Conservation (phyloP, 208 protist species). For the Trypanosomatidae sp. region DNA sequence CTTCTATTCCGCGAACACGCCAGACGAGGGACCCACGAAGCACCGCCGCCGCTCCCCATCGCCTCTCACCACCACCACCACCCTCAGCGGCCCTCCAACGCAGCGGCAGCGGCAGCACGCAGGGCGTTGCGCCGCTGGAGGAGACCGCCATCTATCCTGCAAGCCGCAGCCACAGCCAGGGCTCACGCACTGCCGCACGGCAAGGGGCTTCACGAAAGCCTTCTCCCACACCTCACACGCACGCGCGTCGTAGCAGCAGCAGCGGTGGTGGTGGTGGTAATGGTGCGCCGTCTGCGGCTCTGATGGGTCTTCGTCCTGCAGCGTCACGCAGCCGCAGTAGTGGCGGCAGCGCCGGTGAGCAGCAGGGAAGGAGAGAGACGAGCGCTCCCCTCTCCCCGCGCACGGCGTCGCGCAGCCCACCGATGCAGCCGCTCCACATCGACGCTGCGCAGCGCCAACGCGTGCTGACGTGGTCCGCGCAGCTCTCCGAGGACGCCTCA, state of each 20-base stretch:
- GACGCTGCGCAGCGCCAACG: slow-evolving; percentile 27
- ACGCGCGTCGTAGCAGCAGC: neutral
- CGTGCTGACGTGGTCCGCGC: slow-evolving; percentile 37
- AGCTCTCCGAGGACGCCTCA: slow-evolving; percentile 47
- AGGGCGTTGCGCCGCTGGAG: no score
- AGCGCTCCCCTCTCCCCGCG: slow-evolving; percentile 5
- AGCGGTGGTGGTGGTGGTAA: no score
- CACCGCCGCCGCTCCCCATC: neutral
- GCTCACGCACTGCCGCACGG: neutral
- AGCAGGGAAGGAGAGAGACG: no score
- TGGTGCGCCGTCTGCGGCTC: no score
- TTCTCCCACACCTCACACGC: neutral
- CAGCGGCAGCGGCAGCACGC: slow-evolving; percentile 8
- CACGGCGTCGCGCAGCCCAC: no score
- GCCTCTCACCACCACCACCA: neutral
- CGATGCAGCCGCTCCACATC: slow-evolving; percentile 25
- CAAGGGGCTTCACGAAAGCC: neutral
- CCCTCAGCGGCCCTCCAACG: neutral
- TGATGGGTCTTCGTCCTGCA: no score
- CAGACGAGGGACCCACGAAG: neutral
- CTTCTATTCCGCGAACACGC: no score
- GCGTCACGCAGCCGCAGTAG: no score
- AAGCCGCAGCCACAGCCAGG: slow-evolving; percentile 16
- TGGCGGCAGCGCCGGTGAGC: no score
- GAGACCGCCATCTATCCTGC: slow-evolving; percentile 14